Conservation (phyloP, 2,329 filamentous ascomycete species). For the Helotiales sp. region DNA sequence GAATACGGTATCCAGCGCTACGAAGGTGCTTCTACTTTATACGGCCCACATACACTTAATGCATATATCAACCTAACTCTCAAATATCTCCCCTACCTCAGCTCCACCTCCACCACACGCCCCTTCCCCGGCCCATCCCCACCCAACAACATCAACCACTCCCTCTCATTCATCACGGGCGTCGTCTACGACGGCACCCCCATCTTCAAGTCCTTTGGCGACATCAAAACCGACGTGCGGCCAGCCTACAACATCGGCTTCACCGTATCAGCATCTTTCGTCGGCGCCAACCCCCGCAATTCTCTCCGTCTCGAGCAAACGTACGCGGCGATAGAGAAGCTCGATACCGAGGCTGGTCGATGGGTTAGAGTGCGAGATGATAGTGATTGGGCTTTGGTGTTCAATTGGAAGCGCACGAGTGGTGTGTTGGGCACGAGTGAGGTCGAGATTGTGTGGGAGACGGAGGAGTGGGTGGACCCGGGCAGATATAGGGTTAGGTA, state of each 20-base stretch:
- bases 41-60: slow-evolving; percentile 79
- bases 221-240: slow-evolving; percentile 60
- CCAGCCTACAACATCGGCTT: slow-evolving; percentile 64
- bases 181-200: slow-evolving; percentile 77
- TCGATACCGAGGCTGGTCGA: slow-evolving; percentile 47
- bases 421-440: slow-evolving; percentile 75
- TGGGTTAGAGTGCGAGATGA: slow-evolving; percentile 77
- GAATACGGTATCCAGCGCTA: slow-evolving; percentile 87
- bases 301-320: slow-evolving; percentile 80
- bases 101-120: slow-evolving; percentile 51
- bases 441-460: slow-evolving; percentile 81
- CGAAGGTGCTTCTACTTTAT: slow-evolving; percentile 92
- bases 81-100: slow-evolving; percentile 71
- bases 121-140: slow-evolving; percentile 64
- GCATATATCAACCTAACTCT: slow-evolving; percentile 88
- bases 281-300: slow-evolving; percentile 89
- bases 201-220: slow-evolving; percentile 71
- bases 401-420: slow-evolving; percentile 76
- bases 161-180: slow-evolving; percentile 77
- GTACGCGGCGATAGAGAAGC: slow-evolving; percentile 75
- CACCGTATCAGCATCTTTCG: slow-evolving; percentile 70
- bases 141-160: slow-evolving; percentile 78
- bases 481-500: slow-evolving; percentile 83
- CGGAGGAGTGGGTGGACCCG: slow-evolving; percentile 59
- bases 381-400: slow-evolving; percentile 82